Evolutionary conservation across 1,284 basidiomycete genomes (phyloP), one percentile per base, ranked within the genome.

Genomic region (Heterobasidion irregulare): DNA sequence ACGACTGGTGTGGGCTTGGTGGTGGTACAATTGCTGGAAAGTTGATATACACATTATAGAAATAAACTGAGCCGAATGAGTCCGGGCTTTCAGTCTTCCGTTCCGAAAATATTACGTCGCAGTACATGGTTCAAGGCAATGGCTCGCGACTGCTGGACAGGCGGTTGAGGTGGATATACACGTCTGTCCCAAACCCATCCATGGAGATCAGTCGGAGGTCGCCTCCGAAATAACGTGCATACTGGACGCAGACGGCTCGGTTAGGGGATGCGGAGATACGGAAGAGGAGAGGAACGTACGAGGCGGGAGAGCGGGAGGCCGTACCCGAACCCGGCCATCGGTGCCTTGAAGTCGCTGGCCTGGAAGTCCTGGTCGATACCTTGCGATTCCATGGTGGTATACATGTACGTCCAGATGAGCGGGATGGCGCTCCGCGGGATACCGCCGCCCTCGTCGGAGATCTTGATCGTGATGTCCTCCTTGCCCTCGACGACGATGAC

Each of bases 351-450:
- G 71, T 99, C 96, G 56, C 88, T 91, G 26, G 86, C 88, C 60
- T 89, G 85, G 68, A 96, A 95, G 63, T 95, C 79, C 66, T 89
- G 86, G 62, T 94, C 92, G 47, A 98, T 80, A 34, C 83, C 86
- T 70, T 94, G 89, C 3, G 84, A 85, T 65, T 92, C 89, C 84
- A 98, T 98, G 2, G 97, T 99, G 38, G 97, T 99, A 68, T 99
- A 99, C 88, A 95, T 96, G 71, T 96, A 99, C 57, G 95, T 98
- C 96, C 96, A 99, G 53, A 98, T 97, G 53, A 97, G 78, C 5
- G 94, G 92, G 36, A 98, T 89, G 0, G 94, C 96, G 63, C 90
- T 92, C 50, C 96, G 75, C 16, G 94, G 85, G 58, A 99, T 99
- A 1, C 97, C 97, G 6, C 96, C 97, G 9, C 96, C 96, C 68